Evolutionary conservation across 768 basidiomycete species (phyloP).

Genomic region (Phaffia australis): DNA sequence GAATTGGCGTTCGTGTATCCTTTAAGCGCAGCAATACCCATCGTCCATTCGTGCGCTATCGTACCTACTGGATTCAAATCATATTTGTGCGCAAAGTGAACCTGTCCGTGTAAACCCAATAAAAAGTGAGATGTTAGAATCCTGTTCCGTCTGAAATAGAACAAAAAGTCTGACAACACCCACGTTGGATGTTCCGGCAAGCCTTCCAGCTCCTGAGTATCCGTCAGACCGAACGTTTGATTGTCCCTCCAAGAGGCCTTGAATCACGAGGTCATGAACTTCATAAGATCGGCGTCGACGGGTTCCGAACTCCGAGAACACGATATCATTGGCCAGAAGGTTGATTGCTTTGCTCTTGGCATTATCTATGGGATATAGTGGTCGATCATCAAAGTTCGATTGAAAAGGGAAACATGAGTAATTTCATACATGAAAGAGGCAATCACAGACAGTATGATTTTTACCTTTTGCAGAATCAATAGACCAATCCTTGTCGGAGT

Average conservation of each 20-base stretch:
- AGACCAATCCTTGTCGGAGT: conserved; percentile 67
- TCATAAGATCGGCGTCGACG: conserved; percentile 60
- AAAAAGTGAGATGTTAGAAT: background rate
- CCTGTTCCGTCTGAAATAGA: background rate
- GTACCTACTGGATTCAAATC: conserved; percentile 57
- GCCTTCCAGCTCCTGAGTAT: conserved; percentile 41
- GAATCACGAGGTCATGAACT: conserved; percentile 66
- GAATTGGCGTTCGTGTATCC: conserved; percentile 71
- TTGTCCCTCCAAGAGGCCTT: conserved; percentile 56
- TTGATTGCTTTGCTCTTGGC: conserved; percentile 61
- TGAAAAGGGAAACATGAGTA: background rate
- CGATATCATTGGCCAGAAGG: conserved; percentile 55
- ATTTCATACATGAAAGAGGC: background rate
- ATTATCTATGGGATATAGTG: conserved; percentile 44
- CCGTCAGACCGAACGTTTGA: conserved; percentile 39
- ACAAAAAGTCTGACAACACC: conserved; percentile 25
- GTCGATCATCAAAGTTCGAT: conserved; percentile 4
- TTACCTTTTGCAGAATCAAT: conserved; percentile 70
- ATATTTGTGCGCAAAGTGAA: conserved; percentile 68
- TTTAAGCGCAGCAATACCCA: conserved; percentile 58
- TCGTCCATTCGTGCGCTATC: conserved; percentile 43
- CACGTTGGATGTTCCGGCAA: conserved; percentile 88
- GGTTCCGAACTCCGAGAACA: conserved; percentile 78
- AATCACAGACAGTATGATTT: conserved; percentile 8
- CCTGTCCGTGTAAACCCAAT: conserved; percentile 29